Conservation (phyloP, 192 early-diverging fungal genomes). For the Blastocladiella britannica region DNA sequence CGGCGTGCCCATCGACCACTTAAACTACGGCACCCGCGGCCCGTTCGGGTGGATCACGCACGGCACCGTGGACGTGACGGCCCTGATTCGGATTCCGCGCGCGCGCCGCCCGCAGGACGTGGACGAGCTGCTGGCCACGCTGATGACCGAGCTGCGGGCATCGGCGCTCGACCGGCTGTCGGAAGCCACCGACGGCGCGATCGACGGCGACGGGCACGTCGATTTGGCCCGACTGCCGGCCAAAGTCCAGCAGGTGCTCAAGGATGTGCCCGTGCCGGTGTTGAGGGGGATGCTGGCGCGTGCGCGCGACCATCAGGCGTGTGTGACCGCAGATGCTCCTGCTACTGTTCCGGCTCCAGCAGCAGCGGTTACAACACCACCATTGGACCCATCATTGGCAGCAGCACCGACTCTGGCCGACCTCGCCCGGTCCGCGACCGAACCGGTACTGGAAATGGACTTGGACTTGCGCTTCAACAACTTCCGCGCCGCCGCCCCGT, state of each 20-base stretch:
- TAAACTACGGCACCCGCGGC: conserved; percentile 63
- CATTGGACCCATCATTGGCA: conserved; percentile 2
- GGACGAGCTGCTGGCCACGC: neutral
- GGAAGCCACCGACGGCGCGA: conserved; percentile 18
- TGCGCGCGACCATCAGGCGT: neutral
- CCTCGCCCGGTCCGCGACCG: conserved; percentile 5
- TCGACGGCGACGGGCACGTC: conserved; percentile 20
- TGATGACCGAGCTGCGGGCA: neutral
- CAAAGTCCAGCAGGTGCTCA: conserved; percentile 5
- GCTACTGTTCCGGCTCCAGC: too few relatives aligned
- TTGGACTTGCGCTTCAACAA: conserved; percentile 73
- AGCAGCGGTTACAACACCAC: conserved; percentile 4
- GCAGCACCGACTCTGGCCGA: conserved; percentile 7
- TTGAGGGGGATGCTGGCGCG: too few relatives aligned
- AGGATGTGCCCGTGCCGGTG: too few relatives aligned
- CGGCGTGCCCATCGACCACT: conserved; percentile 70
- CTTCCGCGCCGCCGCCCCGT: conserved; percentile 70
- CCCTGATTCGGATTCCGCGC: conserved; percentile 39
- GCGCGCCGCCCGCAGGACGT: conserved; percentile 1
- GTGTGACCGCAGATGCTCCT: neutral
- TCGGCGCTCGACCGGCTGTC: conserved; percentile 16
- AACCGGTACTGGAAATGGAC: conserved; percentile 34
- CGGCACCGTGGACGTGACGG: conserved; percentile 62
- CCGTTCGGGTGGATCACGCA: conserved; percentile 88
- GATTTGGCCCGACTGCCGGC: conserved; percentile 14